Evolutionary conservation across 768 basidiomycete species (phyloP).

Genomic region (Tricholomella constricta): DNA sequence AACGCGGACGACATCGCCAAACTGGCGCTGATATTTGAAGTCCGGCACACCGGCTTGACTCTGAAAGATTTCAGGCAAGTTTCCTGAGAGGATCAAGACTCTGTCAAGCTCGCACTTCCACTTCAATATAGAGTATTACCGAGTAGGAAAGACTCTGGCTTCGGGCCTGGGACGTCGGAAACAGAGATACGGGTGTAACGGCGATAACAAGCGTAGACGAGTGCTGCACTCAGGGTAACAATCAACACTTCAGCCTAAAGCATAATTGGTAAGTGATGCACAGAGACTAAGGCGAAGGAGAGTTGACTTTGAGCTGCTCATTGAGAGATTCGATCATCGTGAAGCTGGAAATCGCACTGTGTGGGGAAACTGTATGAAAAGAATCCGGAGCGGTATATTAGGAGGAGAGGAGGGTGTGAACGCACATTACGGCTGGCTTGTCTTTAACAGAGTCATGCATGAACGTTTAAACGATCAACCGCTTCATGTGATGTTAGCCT

Average conservation of each 20-base stretch:
- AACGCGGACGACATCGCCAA: conserved; percentile 52
- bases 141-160: conserved; percentile 48
- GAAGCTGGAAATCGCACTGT: neutral
- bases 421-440: conserved; percentile 1
- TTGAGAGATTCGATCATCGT: conserved; percentile 1
- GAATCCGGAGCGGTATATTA: neutral
- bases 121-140: conserved; percentile 29
- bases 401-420: conserved; percentile 3
- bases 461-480: conserved; percentile 28
- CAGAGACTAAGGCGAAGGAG: neutral
- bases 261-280: neutral
- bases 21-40: conserved; percentile 52
- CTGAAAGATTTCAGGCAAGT: conserved; percentile 50
- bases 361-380: neutral
- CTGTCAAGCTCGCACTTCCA: neutral
- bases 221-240: conserved; percentile 13
- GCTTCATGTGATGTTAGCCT: conserved; percentile 29
- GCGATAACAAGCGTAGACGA: conserved; percentile 34
- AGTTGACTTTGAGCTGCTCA: conserved; percentile 1
- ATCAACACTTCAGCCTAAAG: conserved; percentile 10
- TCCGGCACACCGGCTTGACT: conserved; percentile 53
- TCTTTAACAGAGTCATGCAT: conserved; percentile 10
- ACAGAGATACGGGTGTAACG: conserved; percentile 41
- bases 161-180: conserved; percentile 49
- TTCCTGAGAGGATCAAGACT: conserved; percentile 39